Evolutionary conservation across 73 alveolate species (phyloP).

Genomic region (Effrenium voratum): DNA sequence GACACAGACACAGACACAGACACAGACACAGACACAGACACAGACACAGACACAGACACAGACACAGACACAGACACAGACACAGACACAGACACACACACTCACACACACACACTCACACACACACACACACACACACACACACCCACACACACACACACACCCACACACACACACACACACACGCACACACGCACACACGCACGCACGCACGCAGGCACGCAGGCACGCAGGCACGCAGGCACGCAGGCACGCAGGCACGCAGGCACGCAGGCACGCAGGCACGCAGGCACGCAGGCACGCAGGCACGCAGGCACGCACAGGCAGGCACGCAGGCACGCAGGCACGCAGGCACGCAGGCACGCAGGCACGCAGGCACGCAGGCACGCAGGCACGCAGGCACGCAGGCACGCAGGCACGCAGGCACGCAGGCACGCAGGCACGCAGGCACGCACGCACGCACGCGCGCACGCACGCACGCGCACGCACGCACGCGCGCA

Average conservation of each 20-base stretch:
- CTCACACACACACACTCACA: slow-evolving; percentile 1
- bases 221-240: too few species aligned
- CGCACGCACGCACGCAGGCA: too few species aligned
- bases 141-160: too few species aligned
- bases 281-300: neutral
- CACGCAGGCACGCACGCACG: neutral
- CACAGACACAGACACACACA: slow-evolving; percentile 15
- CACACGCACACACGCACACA: too few species aligned
- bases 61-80: slow-evolving; percentile 16
- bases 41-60: slow-evolving; percentile 9
- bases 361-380: neutral
- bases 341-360: neutral
- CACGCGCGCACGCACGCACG: neutral
- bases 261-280: neutral
- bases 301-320: too few species aligned
- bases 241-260: neutral
- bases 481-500: too few species aligned
- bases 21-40: slow-evolving; percentile 22
- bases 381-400: neutral
- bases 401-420: neutral
- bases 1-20: slow-evolving; percentile 16
- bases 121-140: too few species aligned
- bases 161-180: too few species aligned
- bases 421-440: neutral
- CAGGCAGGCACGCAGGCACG: too few species aligned